Base-by-base conservation (phyloP, 164 flowering plant genomes). In the Tetrastigma voinierianum region DNA sequence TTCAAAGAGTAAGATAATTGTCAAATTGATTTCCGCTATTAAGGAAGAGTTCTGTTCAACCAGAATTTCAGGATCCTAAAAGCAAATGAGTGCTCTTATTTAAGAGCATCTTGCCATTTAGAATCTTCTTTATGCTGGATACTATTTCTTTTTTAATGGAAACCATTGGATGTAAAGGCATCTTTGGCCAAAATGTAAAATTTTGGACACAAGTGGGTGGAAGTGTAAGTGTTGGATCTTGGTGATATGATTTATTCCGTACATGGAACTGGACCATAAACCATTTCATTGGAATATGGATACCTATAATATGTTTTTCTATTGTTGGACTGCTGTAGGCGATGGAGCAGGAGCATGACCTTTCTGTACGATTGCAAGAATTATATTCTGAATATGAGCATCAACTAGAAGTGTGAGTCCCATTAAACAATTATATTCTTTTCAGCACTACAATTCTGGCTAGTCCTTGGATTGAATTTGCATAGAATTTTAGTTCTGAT, bases 331-430 rank as follows among this genome's bases (percentile, higher is more conserved):
- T 83, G 56, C 65, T 88, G 84, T 90, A 86, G 79, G 78, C 78
- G 57, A 76, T 83, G 71, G 91, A 90, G 68, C 82, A 77, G 77
- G 96, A 89, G 57, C 79, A 82, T 58, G 91, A 92, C 65, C 84
- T 84, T 15, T 86, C 74, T 20, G 76, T 77, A 40, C 78, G 81
- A 24, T 86, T 88, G 45, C 86, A 86, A 72, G 89, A 89, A 76
- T 82, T 93, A 25, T 84, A 88, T 46, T 70, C 88, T 20, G 86
- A 89, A 62, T 88, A 90, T 72, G 96, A 84, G 70, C 79, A 78
- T 3, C 91, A 93, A 81, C 84, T 80, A 79, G 85, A 87, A 78
- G 88, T 77, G 99, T 95, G 76, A 78, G 91, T 71, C 24, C 46
- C 1, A 18, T 43, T 45, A 40, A 1, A 45, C 19, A 7, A 40